Percentiles rank a stretch among this genome's conserved stretches.
Conservation (phyloP, 2,329 filamentous ascomycete genomes). For the Aspergillus sclerotialis region DNA sequence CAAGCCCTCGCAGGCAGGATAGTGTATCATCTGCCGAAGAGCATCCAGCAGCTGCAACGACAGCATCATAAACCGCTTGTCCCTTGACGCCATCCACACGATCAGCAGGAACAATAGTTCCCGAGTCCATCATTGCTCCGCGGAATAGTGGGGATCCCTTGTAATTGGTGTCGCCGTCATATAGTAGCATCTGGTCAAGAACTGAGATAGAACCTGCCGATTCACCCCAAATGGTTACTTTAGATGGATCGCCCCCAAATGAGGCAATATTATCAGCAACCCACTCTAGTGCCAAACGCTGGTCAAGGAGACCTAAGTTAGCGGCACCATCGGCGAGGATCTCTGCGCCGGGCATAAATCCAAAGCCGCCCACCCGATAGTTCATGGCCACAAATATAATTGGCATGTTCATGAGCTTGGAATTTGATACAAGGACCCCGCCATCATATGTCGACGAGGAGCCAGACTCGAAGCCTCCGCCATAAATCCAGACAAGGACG, state of each 20-base stretch:
- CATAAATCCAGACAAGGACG: constrained; percentile 65
- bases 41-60: constrained; percentile 43
- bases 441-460: constrained; percentile 41
- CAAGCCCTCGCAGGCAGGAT: constrained; percentile 40
- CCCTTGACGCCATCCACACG: constrained; percentile 59
- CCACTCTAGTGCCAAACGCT: constrained; percentile 67
- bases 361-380: constrained; percentile 69
- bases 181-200: constrained; percentile 68
- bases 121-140: constrained; percentile 71
- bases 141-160: constrained; percentile 70
- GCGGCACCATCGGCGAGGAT: constrained; percentile 59
- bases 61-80: constrained; percentile 49
- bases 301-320: constrained; percentile 67
- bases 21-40: constrained; percentile 35
- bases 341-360: constrained; percentile 64
- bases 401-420: constrained; percentile 49
- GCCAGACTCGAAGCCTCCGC: constrained; percentile 47
- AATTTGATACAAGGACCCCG: constrained; percentile 24
- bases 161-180: constrained; percentile 65
- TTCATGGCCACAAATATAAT: constrained; percentile 72
- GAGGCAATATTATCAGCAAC: constrained; percentile 67
- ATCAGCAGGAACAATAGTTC: constrained; percentile 55
- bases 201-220: constrained; percentile 66
- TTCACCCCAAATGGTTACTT: constrained; percentile 75
- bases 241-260: constrained; percentile 73